Evolutionary conservation across 2,329 filamentous ascomycete genomes (phyloP).

Genomic region (Lachnellula hyalina): DNA sequence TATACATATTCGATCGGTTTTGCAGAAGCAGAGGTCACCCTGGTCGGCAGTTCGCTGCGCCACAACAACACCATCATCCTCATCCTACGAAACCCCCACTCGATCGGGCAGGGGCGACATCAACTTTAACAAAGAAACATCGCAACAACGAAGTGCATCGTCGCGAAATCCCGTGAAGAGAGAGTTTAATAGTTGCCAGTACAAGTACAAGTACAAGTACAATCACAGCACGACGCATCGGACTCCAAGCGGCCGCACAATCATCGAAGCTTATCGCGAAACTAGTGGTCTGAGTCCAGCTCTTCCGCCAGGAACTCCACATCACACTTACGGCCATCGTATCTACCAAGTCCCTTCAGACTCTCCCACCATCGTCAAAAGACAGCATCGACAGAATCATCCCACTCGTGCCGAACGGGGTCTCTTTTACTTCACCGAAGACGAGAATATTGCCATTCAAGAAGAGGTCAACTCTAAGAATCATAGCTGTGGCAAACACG

Average conservation of each 20-base stretch:
- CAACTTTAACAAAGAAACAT: background rate
- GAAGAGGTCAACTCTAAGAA: conserved; percentile 9
- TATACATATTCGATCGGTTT: conserved; percentile 1
- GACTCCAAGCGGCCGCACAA: background rate
- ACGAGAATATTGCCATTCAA: conserved; percentile 13
- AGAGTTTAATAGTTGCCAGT: background rate
- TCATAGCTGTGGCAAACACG: conserved; percentile 11
- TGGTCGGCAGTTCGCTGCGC: background rate
- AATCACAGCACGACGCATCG: background rate
- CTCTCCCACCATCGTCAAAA: conserved; percentile 1
- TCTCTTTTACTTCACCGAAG: conserved; percentile 15
- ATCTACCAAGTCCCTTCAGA: conserved; percentile 4
- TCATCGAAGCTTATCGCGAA: conserved; percentile 1
- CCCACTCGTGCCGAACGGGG: background rate
- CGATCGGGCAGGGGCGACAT: background rate
- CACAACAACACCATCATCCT: background rate
- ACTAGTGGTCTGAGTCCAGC: background rate
- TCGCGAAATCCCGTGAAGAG: background rate
- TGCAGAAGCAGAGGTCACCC: background rate
- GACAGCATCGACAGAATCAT: background rate
- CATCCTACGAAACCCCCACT: background rate
- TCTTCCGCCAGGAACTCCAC: background rate
- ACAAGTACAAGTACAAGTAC: too few relatives aligned
- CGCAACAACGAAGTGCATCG: background rate
- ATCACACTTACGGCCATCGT: conserved; percentile 11